These are phyloP conservation scores for Barnettozyma hawaiiensis DNA, from an alignment of 1,139 yeast genomes.

Conservation along the genomic window DNA sequence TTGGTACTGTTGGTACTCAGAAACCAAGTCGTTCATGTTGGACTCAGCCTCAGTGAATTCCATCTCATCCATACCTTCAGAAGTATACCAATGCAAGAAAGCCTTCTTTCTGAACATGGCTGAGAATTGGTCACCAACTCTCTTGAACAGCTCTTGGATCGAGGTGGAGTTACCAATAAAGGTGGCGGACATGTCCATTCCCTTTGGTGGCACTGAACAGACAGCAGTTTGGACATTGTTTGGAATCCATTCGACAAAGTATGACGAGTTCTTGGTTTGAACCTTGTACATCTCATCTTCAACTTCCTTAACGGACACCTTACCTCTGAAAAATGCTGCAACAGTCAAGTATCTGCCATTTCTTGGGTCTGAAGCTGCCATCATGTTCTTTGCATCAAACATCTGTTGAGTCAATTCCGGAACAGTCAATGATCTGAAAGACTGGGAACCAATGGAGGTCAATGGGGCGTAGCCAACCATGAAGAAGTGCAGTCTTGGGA, in stretches of 20 bases:
- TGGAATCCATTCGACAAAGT: slow-evolving; percentile 99
- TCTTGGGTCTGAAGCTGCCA: slow-evolving; percentile 98
- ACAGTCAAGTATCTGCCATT: slow-evolving; percentile 97
- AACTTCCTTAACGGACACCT: slow-evolving; percentile 94
- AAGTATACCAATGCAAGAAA: slow-evolving; percentile 98
- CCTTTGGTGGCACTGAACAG: slow-evolving; percentile 87
- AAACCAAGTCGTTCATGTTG: slow-evolving; percentile 93
- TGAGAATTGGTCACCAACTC: slow-evolving; percentile 94
- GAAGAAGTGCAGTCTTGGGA: slow-evolving; percentile 99
- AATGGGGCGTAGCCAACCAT: slow-evolving; percentile 97
- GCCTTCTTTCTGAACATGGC: slow-evolving; percentile 98
- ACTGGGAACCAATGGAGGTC: slow-evolving; percentile 82
- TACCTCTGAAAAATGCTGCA: slow-evolving; percentile 95
- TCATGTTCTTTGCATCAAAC: slow-evolving; percentile 96
- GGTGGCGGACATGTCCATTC: slow-evolving; percentile 88
- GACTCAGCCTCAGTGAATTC: slow-evolving; percentile 90
- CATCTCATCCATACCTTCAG: slow-evolving; percentile 95
- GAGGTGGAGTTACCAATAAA: slow-evolving; percentile 97
- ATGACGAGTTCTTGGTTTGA: slow-evolving; percentile 90
- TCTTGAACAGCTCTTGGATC: slow-evolving; percentile 96
- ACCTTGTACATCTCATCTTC: slow-evolving; percentile 91
- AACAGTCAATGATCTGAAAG: slow-evolving; percentile 85
- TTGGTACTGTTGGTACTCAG: slow-evolving; percentile 95
- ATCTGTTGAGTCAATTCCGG: slow-evolving; percentile 95
- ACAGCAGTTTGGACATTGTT: slow-evolving; percentile 98